These are phyloP conservation scores for Penicillium subrubescens DNA, from an alignment of 495 filamentous ascomycete genomes.

Conservation along the genomic window DNA sequence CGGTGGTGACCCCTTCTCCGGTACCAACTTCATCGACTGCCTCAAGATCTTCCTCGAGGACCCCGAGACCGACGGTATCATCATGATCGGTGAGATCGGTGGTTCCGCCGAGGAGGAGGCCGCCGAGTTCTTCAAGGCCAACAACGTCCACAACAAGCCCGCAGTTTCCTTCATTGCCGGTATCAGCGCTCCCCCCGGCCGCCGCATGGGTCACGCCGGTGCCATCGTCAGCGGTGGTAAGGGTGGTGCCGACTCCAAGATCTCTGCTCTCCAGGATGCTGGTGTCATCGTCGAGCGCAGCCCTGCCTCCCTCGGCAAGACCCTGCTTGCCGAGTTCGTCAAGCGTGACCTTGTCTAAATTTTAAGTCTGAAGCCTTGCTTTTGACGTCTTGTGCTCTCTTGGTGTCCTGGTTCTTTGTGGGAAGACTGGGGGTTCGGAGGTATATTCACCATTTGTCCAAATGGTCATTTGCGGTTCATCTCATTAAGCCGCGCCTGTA, in stretches of 20 bases:
- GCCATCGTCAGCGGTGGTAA: slow-evolving; percentile 97
- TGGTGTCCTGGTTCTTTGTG: slow-evolving; percentile 21
- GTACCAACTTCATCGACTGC: slow-evolving; percentile 99
- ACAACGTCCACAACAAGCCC: slow-evolving; percentile 93
- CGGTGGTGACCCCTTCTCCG: slow-evolving; percentile 97
- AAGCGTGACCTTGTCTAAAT: slow-evolving; percentile 89
- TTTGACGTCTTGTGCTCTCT: slow-evolving; percentile 20
- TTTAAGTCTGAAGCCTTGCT: slow-evolving; percentile 10
- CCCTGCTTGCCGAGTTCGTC: slow-evolving; percentile 91
- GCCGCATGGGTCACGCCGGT: slow-evolving; percentile 97
- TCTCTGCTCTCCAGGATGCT: slow-evolving; percentile 86
- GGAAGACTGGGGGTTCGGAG: slow-evolving; percentile 21
- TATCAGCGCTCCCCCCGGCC: slow-evolving; percentile 93
- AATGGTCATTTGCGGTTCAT: slow-evolving; percentile 29
- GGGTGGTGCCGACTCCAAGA: slow-evolving; percentile 97
- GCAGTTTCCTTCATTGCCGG: slow-evolving; percentile 98
- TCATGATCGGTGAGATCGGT: slow-evolving; percentile 99
- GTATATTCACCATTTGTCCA: slow-evolving; percentile 28
- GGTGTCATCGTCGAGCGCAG: slow-evolving; percentile 96
- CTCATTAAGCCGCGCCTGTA: slow-evolving; percentile 29
- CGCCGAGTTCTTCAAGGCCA: slow-evolving; percentile 87
- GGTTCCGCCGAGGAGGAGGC: slow-evolving; percentile 97
- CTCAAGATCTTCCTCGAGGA: slow-evolving; percentile 95
- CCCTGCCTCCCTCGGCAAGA: slow-evolving; percentile 87
- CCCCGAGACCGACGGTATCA: slow-evolving; percentile 96